Base-by-base conservation (phyloP, 164 flowering plant genomes). In the Nymphaea colorata region DNA sequence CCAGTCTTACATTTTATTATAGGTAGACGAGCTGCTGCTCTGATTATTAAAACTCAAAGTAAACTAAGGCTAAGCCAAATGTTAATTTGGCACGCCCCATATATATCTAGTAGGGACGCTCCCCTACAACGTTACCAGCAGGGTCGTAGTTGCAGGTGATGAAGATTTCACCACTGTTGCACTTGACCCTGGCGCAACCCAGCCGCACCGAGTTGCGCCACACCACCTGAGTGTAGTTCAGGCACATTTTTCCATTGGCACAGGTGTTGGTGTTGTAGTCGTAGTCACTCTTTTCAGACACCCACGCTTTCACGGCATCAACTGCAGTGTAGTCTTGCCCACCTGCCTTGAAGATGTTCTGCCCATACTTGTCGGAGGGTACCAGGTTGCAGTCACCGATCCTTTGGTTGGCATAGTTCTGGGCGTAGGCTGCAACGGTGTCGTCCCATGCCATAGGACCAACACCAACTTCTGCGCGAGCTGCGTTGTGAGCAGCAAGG, bases 341-440 rank as follows among this genome's bases (percentile, higher is more conserved):
- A n/a, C 65, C 42, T 5, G 82, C 75, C 59, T 17, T 6, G 2
- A 79, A 84, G 36, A 82, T 45, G 72, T 85, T 85, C 68, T 82
- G 82, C 3, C 86, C 88, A 7, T 81, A 82, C 0, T 81, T 79
- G 2, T 59, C 51, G 0, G 85, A 82, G 66, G 75, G 83, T n/a
- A 43, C 66, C 3, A 78, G 67, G 5, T 15, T 43, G 75, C 87
- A 84, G 10, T 76, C 79, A 0, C 67, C 79, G 0, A 14, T 43
- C 42, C 81, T 71, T 25, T 64, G 66, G 4, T 71, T 59, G 11
- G 84, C 83, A 10, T 83, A 83, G 61, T 67, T 67, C 14, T 60
- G 78, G 0, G 87, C 83, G 18, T 75, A 80, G 17, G 75, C 69
- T 0, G 77, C 83, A 2, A 83, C 72, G 0, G 67, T 69, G 42